These are phyloP conservation scores for Zygotorulaspora danielsina DNA, from an alignment of 805 yeast species.

Conservation along the genomic window DNA sequence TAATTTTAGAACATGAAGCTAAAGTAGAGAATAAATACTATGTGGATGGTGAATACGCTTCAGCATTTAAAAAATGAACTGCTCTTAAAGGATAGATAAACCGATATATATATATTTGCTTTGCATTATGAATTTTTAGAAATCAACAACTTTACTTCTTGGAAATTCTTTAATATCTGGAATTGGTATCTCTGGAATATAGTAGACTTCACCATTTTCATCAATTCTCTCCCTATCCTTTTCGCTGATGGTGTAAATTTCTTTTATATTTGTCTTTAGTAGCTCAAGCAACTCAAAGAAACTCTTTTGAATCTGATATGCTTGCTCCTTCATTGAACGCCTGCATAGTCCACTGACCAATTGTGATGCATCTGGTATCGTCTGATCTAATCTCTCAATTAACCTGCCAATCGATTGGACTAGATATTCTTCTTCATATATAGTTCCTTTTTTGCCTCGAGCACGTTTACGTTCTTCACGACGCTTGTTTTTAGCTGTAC, in stretches of 20 bases:
- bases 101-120: too few relatives aligned
- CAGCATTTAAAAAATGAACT: constrained; percentile 9
- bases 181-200: constrained; percentile 68
- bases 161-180: constrained; percentile 67
- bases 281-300: constrained; percentile 54
- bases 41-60: constrained; percentile 33
- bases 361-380: constrained; percentile 67
- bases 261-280: constrained; percentile 58
- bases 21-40: constrained; percentile 36
- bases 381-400: constrained; percentile 71
- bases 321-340: constrained; percentile 70
- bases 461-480: constrained; percentile 95
- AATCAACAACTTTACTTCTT: constrained; percentile 53
- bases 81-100: too few relatives aligned
- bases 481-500: constrained; percentile 86
- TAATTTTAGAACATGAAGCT: constrained; percentile 38
- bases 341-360: constrained; percentile 74
- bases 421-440: constrained; percentile 94
- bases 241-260: constrained; percentile 77
- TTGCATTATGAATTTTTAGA: too few relatives aligned
- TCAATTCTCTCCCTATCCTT: constrained; percentile 84
- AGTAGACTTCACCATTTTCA: constrained; percentile 80
- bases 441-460: constrained; percentile 95
- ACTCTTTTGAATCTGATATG: constrained; percentile 68
- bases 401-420: constrained; percentile 84